Evolutionary conservation across 768 basidiomycete species (phyloP), one percentile per base, ranked within the genome.

Genomic region (Lyophyllum semitale): DNA sequence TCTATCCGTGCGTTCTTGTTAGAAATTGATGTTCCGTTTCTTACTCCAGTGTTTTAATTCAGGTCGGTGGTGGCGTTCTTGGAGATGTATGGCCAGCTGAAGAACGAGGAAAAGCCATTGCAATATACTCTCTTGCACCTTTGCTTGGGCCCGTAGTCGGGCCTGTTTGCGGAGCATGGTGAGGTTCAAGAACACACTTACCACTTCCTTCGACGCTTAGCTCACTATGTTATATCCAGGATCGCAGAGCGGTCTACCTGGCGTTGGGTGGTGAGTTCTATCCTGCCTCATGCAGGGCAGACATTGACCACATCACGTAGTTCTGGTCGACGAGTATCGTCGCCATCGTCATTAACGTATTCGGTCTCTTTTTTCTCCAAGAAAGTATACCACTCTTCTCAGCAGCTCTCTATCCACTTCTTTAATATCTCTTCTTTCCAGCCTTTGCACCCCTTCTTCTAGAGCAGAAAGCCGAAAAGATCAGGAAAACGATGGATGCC

Each of bases 301-400:
- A 13, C 9, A 38, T 27, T 45, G 3, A 49, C 20, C 33, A 4
- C 18, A 12, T 4, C 46, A 1, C n/a, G 6, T 59, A 84, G 78
- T 91, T 89, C 66, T 88, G 87, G 82, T 80, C 85, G 0, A 85
- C 84, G 3, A 81, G 75, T 29, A 84, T 88, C 33, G 73, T 79
- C 0, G 84, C 82, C 55, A 83, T 71, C 0, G 57, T 65, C 27
- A 66, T 91, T 30, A 87, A 89, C 61, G 44, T 79, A 0, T 57
- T 78, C 1, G 87, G 88, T 1, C 8, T 88, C 0, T 68, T 87
- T 29, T 80, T 71, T 53, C 74, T 91, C 4, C 76, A 75, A 71
- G 88, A 90, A 77, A 87, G 87, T 87, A 58, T 47, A 80, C 23
- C n/a, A 20, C 9, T 8, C 11, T 17, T 45, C 4, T 29, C n/a